Conservation (phyloP, 2,329 filamentous ascomycete genomes). For the Calonectria pseudoturangicola region DNA sequence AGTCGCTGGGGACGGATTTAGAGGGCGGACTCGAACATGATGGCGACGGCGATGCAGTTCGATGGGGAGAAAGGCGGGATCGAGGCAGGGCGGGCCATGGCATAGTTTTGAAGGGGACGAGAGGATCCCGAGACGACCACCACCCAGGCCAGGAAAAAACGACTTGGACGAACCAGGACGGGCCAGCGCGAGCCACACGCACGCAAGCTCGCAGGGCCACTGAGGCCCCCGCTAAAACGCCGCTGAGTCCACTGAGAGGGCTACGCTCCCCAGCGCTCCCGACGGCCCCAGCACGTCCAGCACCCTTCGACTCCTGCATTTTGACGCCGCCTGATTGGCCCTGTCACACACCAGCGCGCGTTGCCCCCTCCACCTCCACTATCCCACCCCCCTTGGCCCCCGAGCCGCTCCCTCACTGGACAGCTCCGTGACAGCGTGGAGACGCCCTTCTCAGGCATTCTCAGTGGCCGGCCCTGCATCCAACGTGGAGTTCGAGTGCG, state of each 20-base stretch:
- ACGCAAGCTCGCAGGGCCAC: slow-evolving; percentile 40
- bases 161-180: slow-evolving; percentile 46
- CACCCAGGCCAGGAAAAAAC: slow-evolving; percentile 37
- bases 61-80: slow-evolving; percentile 64
- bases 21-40: slow-evolving; percentile 72
- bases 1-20: slow-evolving; percentile 72
- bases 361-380: slow-evolving; percentile 45
- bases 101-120: slow-evolving; percentile 59
- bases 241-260: slow-evolving; percentile 38
- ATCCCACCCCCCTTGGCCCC: slow-evolving; percentile 39
- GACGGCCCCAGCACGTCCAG: slow-evolving; percentile 42
- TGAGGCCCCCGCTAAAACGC: slow-evolving; percentile 40
- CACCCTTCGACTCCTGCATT: slow-evolving; percentile 48
- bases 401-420: slow-evolving; percentile 34
- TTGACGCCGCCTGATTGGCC: slow-evolving; percentile 51
- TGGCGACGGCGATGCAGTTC: slow-evolving; percentile 70
- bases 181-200: slow-evolving; percentile 39
- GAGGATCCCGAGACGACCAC: slow-evolving; percentile 35
- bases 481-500: slow-evolving; percentile 33
- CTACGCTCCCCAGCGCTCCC: slow-evolving; percentile 45
- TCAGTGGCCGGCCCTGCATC: slow-evolving; percentile 30
- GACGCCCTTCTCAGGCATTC: slow-evolving; percentile 36
- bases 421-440: slow-evolving; percentile 17
- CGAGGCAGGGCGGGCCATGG: slow-evolving; percentile 57
- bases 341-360: slow-evolving; percentile 45